These are phyloP conservation scores for Plenodomus lindquistii DNA, from an alignment of 2,329 filamentous ascomycete genomes.

Conservation along the genomic window DNA sequence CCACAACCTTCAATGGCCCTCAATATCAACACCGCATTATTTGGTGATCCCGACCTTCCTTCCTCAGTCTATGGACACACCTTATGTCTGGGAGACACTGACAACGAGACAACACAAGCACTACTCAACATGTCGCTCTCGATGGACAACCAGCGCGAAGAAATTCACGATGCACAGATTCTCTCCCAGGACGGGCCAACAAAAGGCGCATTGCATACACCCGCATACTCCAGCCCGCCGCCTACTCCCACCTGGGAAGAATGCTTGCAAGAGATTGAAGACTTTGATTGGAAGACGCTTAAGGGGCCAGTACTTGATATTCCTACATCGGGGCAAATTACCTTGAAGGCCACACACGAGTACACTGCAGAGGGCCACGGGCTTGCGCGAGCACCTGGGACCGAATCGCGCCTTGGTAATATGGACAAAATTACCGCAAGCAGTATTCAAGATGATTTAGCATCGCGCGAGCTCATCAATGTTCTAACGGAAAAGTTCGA, in stretches of 20 bases:
- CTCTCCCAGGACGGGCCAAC: slow-evolving; percentile 7
- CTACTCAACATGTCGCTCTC: neutral
- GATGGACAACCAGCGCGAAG: slow-evolving; percentile 3
- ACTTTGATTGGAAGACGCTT: slow-evolving; percentile 23
- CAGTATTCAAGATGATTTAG: neutral
- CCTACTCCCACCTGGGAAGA: slow-evolving; percentile 22
- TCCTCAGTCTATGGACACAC: neutral
- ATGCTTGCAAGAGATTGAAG: slow-evolving; percentile 24
- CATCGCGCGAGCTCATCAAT: neutral
- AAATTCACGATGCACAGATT: slow-evolving; percentile 1
- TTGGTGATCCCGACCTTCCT: neutral
- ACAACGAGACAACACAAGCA: neutral
- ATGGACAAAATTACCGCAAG: neutral
- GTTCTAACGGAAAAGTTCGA: neutral
- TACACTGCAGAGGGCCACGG: neutral
- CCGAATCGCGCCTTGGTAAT: neutral
- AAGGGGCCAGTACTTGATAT: neutral
- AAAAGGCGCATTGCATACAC: slow-evolving; percentile 4
- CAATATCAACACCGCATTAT: neutral
- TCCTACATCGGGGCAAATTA: neutral
- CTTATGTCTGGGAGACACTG: neutral
- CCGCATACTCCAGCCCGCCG: slow-evolving; percentile 2
- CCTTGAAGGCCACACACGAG: neutral
- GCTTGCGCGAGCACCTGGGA: neutral
- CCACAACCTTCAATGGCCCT: neutral